Evolutionary conservation across 2,329 filamentous ascomycete genomes (phyloP), one percentile per base, ranked within the genome.

Genomic region (Lasiodiplodia gonubiensis): DNA sequence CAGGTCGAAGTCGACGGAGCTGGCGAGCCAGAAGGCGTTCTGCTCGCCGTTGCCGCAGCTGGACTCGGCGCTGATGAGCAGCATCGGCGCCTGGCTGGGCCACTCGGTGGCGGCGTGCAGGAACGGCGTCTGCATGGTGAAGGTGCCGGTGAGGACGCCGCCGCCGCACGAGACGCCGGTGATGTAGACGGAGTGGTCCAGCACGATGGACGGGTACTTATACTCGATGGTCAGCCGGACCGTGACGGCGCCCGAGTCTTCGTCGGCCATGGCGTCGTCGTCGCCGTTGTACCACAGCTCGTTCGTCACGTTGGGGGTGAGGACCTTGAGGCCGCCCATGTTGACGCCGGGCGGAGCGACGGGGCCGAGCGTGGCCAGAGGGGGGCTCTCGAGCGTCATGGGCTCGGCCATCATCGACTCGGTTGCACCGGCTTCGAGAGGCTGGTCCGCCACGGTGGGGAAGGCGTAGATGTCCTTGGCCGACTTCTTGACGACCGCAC

Each of bases 161-260:
- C 11, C 39, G 7, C 25, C 59, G n/a, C 68, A 70, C 12, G 64
- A 64, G 12, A 68, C 64, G 14, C 48, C 52, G 3, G 52, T 68
- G 68, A 70, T 68, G 27, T 67, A 68, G 16, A 48, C 61, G 33
- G 68, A 67, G 48, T 70, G 68, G 23, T 70, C 68, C 4, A 70
- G 49, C 3, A 70, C 68, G 35, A 70, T 63, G 5, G 68, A 67
- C 4, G 63, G 64, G 53, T 68, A 66, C 61, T 53, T 59, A 55
- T 68, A 69, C 18, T 61, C 66, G 39, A 68, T 61, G 23, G 59
- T 51, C 27, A 63, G 59, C 7, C 59, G 59, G 14, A 63, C 59
- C 0, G 59, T 63, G 46, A 63, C 59, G 3, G 59, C 59, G 18
- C 59, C 59, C 8, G 59, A 63, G 10, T 63, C 46, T 1, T 63